Evolutionary conservation across 805 yeast species (phyloP).

Genomic region (Candida oleophila): DNA sequence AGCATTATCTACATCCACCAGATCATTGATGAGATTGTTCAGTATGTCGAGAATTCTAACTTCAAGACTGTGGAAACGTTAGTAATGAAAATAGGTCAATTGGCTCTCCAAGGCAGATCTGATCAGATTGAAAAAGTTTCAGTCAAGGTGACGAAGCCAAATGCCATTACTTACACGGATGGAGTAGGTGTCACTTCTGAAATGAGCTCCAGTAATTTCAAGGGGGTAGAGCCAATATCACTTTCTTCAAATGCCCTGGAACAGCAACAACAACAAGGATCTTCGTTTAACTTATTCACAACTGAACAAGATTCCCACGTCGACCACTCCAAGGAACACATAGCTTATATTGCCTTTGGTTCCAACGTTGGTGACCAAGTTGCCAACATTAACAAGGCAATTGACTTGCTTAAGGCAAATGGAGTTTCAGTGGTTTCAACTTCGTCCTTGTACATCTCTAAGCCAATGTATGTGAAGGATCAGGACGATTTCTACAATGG

Average conservation of each 20-base stretch:
- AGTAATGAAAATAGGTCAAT: conserved; percentile 67
- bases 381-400: conserved; percentile 56
- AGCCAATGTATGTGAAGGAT: conserved; percentile 86
- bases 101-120: conserved; percentile 41
- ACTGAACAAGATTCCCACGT: conserved; percentile 12
- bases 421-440: conserved; percentile 52
- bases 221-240: conserved; percentile 18
- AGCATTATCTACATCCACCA: conserved; percentile 37
- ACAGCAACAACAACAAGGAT: conserved; percentile 7
- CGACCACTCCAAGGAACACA: conserved; percentile 31
- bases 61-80: conserved; percentile 94
- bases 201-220: conserved; percentile 46
- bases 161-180: conserved; percentile 81
- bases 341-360: conserved; percentile 83
- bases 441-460: conserved; percentile 81
- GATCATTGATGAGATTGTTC: conserved; percentile 48
- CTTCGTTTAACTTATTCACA: conserved; percentile 33
- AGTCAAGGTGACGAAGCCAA: conserved; percentile 79
- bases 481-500: conserved; percentile 87
- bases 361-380: conserved; percentile 78
- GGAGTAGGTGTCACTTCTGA: conserved; percentile 85
- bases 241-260: conserved; percentile 6
- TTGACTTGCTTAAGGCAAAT: conserved; percentile 42
- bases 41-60: conserved; percentile 71
- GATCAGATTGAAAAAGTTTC: conserved; percentile 34